A percentile compares a stretch with the other conserved stretches of the same genome.
phyloP scores from a whole-genome alignment of 2,329 filamentous ascomycete species.

The Monosporascus cannonballus region DNA sequence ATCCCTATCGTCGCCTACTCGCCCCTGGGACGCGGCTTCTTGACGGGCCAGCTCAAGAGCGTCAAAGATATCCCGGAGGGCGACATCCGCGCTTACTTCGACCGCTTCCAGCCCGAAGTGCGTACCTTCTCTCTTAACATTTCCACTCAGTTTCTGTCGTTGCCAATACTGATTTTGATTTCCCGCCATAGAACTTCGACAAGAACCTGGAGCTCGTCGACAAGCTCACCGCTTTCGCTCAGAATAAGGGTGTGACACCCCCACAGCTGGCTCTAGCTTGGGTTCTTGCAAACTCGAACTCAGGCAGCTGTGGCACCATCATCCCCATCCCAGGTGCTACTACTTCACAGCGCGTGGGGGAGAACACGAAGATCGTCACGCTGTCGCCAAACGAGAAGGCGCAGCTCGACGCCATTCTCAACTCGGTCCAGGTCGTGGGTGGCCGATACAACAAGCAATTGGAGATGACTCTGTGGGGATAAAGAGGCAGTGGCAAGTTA shows the following conservation, averaged over 20 bases:
- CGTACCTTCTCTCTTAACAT: not conserved
- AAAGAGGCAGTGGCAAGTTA: not conserved
- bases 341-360: not conserved
- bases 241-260: slow-evolving; percentile 3
- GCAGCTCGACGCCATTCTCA: not conserved
- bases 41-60: slow-evolving; percentile 42
- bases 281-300: slow-evolving; percentile 3
- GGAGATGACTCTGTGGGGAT: not conserved
- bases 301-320: not conserved
- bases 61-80: slow-evolving; percentile 38
- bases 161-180: not conserved
- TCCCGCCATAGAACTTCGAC: slow-evolving; percentile 4
- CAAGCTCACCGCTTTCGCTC: slow-evolving; percentile 4
- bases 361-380: not conserved
- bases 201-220: slow-evolving; percentile 10
- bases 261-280: slow-evolving; percentile 9
- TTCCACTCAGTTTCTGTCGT: not conserved
- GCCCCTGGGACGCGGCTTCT: slow-evolving; percentile 51
- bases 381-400: not conserved
- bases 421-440: not conserved
- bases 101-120: slow-evolving; percentile 44
- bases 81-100: slow-evolving; percentile 35
- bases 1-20: slow-evolving; percentile 56
- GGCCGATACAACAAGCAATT: not conserved
- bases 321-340: slow-evolving; percentile 2